Conservation (phyloP, 2,329 filamentous ascomycete species). For the Anthostomella pinea region DNA sequence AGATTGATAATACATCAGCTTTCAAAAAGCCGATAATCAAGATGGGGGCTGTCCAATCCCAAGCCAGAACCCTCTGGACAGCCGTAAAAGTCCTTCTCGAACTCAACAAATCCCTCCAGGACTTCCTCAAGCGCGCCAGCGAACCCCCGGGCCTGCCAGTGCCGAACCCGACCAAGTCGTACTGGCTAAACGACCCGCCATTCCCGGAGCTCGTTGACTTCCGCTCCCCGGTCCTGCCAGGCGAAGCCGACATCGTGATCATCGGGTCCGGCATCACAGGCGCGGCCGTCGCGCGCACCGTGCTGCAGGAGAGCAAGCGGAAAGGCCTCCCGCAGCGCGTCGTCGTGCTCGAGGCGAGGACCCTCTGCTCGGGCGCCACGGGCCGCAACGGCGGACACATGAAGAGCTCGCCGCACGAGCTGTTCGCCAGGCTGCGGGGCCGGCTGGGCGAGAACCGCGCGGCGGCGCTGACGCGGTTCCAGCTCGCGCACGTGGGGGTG, state of each 20-base stretch:
- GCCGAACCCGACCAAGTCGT: conserved; percentile 40
- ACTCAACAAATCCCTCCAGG: conserved; percentile 27
- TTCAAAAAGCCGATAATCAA: conserved; percentile 5
- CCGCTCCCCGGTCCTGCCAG: conserved; percentile 33
- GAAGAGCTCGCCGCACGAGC: conserved; percentile 43
- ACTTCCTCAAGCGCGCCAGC: conserved; percentile 30
- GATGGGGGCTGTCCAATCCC: conserved; percentile 36
- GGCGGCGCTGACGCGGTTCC: conserved; percentile 40
- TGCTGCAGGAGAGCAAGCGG: conserved; percentile 22
- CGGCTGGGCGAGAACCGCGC: conserved; percentile 36
- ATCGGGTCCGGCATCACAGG: conserved; percentile 56
- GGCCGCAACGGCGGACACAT: conserved; percentile 53
- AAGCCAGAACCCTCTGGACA: conserved; percentile 23
- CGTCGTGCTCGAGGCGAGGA: conserved; percentile 49
- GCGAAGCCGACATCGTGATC: conserved; percentile 46
- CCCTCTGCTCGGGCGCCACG: conserved; percentile 50
- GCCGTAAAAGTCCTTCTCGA: conserved; percentile 25
- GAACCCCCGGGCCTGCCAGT: conserved; percentile 40
- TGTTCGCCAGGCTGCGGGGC: conserved; percentile 35
- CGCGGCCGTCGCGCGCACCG: conserved; percentile 36
- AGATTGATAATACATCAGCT: no score
- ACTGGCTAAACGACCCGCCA: conserved; percentile 45
- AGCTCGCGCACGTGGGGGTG: conserved; percentile 39
- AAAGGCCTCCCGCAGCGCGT: conserved; percentile 24
- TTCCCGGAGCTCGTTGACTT: conserved; percentile 39